Evolutionary conservation across 768 basidiomycete genomes (phyloP), one percentile per base, ranked within the genome.

Genomic region (Leccinum ochraceum): DNA sequence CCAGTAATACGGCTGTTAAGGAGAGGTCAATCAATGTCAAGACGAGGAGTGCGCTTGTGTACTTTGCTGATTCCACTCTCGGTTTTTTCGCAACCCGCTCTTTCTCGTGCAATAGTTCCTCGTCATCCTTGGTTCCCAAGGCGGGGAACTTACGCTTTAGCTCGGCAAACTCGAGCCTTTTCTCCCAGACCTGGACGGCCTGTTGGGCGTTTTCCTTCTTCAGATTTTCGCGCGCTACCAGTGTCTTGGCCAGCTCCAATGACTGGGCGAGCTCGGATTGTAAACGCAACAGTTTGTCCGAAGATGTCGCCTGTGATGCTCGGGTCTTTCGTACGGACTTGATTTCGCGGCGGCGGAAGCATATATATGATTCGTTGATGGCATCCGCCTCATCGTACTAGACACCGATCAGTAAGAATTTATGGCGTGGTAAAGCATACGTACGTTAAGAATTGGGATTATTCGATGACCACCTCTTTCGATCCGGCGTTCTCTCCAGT

Each of bases 271-370:
- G 78, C 74, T 98, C 95, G 32, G 76, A 71, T 63, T 92, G 88
- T 16, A 98, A 78, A 20, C 93, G 90, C 5, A 86, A 75, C 64
- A 99, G 84, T 66, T 94, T 92, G 68, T 98, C 96, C 14, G 94
- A 89, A 17, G 88, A 93, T 1, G 90, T 89, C 10, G 87, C 87
- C 69, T 98, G 95, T 1, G 90, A 90, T 14, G 94, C 89, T 8
- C 96, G 87, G 9, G 96, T 98, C 78, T 98, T 98, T 63, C 97
- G 87, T 50, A 93, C 84, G 4, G 92, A 87, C 73, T 98, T 98
- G 75, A 90, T 88, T 72, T 98, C 96, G 57, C 95, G 88, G 61
- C 95, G 84, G 39, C 97, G 86, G 82, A 99, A 99, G 76, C 97
- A 99, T 50, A 98, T 90, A 64, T 98, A 98, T 0, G 96, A 95